phyloP scores from a whole-genome alignment of 768 basidiomycete genomes.

The Phanerochaete carnosa region DNA sequence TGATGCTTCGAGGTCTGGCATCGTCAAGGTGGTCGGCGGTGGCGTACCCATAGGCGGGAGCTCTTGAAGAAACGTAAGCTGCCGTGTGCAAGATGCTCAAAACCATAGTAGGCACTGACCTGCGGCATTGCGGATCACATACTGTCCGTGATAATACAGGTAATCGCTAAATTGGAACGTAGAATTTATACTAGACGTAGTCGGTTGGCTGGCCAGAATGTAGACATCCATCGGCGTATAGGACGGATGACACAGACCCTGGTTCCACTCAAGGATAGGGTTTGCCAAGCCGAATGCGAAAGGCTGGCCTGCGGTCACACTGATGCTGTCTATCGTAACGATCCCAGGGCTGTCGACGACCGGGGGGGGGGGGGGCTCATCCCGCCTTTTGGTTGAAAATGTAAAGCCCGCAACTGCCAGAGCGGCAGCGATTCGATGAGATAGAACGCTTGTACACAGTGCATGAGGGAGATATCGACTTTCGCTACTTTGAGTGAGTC shows the following conservation, averaged over 20 bases:
- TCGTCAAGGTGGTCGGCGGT: not conserved
- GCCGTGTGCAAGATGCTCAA: not conserved
- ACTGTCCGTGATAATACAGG: slow-evolving; percentile 1
- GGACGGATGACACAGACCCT: not conserved
- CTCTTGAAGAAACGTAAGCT: not conserved
- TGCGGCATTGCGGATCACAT: not conserved
- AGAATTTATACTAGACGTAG: not conserved
- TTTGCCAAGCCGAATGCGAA: not conserved
- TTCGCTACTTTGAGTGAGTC: too few species aligned
- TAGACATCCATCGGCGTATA: not conserved
- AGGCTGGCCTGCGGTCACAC: not conserved
- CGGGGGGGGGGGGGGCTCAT: not conserved
- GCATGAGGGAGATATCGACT: too few species aligned
- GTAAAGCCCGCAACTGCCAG: not conserved
- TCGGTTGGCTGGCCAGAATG: not conserved
- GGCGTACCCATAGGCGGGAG: not conserved
- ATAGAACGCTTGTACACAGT: too few species aligned
- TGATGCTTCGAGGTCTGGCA: not conserved
- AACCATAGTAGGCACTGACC: not conserved
- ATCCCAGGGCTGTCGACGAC: not conserved
- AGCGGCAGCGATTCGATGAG: not conserved
- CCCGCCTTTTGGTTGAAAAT: not conserved
- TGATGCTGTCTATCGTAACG: not conserved
- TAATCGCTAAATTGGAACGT: not conserved
- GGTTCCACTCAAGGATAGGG: not conserved